Conservation (phyloP, 2,329 filamentous ascomycete genomes). For the Trichoderma afroharzianum region DNA sequence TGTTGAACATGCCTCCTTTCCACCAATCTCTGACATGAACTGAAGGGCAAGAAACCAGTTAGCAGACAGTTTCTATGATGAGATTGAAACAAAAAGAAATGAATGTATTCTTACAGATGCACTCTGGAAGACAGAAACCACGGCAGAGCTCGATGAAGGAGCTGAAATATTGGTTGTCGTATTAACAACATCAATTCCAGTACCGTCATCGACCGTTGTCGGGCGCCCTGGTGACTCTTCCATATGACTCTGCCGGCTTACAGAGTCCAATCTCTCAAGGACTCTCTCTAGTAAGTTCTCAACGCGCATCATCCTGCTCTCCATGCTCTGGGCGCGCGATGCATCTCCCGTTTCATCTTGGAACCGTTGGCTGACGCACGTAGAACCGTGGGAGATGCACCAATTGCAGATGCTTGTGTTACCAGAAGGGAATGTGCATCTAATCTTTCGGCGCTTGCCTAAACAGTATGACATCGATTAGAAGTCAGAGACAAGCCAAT, state of each 20-base stretch:
- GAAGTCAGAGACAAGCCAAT: neutral
- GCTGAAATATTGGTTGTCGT: neutral
- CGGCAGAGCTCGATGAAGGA: neutral
- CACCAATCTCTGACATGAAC: slow-evolving; percentile 3
- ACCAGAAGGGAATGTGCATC: neutral
- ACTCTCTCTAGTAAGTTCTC: slow-evolving; percentile 2
- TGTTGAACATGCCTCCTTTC: neutral
- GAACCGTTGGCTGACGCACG: slow-evolving; percentile 9
- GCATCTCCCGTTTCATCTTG: neutral
- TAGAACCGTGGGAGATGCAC: slow-evolving; percentile 3
- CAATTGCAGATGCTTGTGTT: neutral
- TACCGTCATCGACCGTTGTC: neutral
- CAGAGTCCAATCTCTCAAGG: neutral
- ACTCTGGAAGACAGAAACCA: slow-evolving; percentile 7
- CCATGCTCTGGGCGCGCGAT: neutral
- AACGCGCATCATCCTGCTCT: neutral
- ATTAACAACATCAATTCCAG: slow-evolving; percentile 6
- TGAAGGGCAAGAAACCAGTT: neutral
- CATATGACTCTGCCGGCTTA: neutral
- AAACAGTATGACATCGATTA: neutral
- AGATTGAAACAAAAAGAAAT: neutral
- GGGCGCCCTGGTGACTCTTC: neutral
- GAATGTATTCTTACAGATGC: neutral
- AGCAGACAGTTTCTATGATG: neutral
- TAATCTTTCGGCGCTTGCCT: slow-evolving; percentile 17